phyloP scores from a whole-genome alignment of 2,329 filamentous ascomycete species.

The Pleoardoris graminearum region DNA sequence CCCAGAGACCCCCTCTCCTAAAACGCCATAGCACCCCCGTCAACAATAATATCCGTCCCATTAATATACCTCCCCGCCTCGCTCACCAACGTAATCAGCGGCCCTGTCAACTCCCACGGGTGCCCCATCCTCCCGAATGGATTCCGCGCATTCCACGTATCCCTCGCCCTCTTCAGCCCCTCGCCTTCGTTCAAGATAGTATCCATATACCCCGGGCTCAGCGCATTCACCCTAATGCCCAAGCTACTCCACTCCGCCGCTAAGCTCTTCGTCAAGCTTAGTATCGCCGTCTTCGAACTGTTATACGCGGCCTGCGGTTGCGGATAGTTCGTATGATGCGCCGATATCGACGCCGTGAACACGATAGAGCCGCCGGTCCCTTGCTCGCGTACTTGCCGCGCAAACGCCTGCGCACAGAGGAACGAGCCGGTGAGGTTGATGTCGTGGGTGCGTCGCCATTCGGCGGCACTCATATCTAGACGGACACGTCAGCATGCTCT shows the following conservation, averaged over 20 bases:
- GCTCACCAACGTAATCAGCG: slow-evolving; percentile 64
- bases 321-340: slow-evolving; percentile 70
- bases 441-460: slow-evolving; percentile 68
- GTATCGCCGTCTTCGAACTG: slow-evolving; percentile 68
- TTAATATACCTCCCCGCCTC: slow-evolving; percentile 69
- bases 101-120: slow-evolving; percentile 65
- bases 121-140: slow-evolving; percentile 68
- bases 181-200: slow-evolving; percentile 71
- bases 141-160: slow-evolving; percentile 62
- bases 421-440: slow-evolving; percentile 74
- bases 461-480: slow-evolving; percentile 59
- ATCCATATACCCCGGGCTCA: slow-evolving; percentile 78
- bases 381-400: slow-evolving; percentile 45
- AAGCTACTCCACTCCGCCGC: slow-evolving; percentile 74
- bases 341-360: slow-evolving; percentile 70
- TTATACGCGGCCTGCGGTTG: slow-evolving; percentile 76
- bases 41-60: slow-evolving; percentile 67
- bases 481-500: too few species aligned
- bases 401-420: slow-evolving; percentile 68
- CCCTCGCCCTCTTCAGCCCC: slow-evolving; percentile 57
- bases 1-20: slow-evolving; percentile 16
- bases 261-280: slow-evolving; percentile 65
- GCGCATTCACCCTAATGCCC: slow-evolving; percentile 71
- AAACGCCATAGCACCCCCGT: slow-evolving; percentile 54
- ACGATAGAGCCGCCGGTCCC: slow-evolving; percentile 63